Conservation (phyloP, 2,329 filamentous ascomycete species). For the Neofusicoccum parvum region DNA sequence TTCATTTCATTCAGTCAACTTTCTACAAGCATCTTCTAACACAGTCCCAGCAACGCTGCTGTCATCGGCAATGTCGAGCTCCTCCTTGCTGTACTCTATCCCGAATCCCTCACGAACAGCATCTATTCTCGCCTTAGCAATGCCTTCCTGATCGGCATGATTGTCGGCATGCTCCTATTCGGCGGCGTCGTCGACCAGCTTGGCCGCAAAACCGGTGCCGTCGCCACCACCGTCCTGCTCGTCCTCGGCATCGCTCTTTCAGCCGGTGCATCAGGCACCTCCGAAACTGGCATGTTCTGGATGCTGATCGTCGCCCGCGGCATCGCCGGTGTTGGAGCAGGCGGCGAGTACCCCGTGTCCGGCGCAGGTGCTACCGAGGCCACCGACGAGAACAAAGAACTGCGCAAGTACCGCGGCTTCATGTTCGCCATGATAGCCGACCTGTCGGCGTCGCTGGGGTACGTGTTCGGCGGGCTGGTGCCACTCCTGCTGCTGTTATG, state of each 20-base stretch:
- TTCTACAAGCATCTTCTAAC: constrained; percentile 10
- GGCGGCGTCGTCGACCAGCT: constrained; percentile 37
- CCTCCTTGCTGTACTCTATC: constrained; percentile 36
- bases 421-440: constrained; percentile 60
- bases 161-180: constrained; percentile 38
- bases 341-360: constrained; percentile 57
- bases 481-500: constrained; percentile 56
- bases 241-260: constrained; percentile 36
- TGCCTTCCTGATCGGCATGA: constrained; percentile 39
- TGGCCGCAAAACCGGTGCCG: constrained; percentile 37
- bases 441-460: constrained; percentile 54
- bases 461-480: constrained; percentile 53
- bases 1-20: background rate
- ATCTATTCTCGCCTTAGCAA: constrained; percentile 38
- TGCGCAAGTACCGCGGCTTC: constrained; percentile 55
- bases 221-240: constrained; percentile 36
- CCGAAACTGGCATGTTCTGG: constrained; percentile 41
- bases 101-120: constrained; percentile 30
- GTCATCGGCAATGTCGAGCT: constrained; percentile 39
- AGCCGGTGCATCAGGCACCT: constrained; percentile 31
- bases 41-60: constrained; percentile 29
- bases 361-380: constrained; percentile 54
- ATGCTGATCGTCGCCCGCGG: constrained; percentile 49
- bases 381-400: constrained; percentile 51
- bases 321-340: constrained; percentile 48